These are phyloP conservation scores for Hibiscus syriacus DNA, from an alignment of 345 rosid genomes.

Conservation along the genomic window DNA sequence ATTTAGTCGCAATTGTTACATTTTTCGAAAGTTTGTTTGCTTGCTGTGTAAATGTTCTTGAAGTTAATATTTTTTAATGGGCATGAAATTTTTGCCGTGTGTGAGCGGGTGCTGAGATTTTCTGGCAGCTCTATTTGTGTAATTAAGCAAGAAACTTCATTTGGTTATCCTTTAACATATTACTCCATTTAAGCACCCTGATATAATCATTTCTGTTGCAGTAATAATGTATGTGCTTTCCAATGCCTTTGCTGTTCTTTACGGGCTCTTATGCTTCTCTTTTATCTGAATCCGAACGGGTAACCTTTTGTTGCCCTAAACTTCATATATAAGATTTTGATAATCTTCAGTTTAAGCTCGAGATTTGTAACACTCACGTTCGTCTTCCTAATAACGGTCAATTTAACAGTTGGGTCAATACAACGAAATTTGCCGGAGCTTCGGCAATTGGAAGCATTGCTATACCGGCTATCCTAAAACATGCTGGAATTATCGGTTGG, in stretches of 20 bases:
- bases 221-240: slow-evolving; percentile 86
- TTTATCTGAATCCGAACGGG: slow-evolving; percentile 57
- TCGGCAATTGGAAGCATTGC: slow-evolving; percentile 92
- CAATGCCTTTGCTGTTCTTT: slow-evolving; percentile 89
- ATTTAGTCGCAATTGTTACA: not conserved
- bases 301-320: slow-evolving; percentile 7
- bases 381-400: slow-evolving; percentile 16
- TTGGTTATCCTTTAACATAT: not conserved
- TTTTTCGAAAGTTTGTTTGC: not conserved
- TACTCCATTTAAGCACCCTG: slow-evolving; percentile 1
- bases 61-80: not conserved
- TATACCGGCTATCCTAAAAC: slow-evolving; percentile 84
- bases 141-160: not conserved
- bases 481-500: slow-evolving; percentile 94
- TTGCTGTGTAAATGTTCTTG: not conserved
- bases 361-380: not conserved
- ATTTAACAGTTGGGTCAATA: slow-evolving; percentile 66
- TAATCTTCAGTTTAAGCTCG: not conserved
- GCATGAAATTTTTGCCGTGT: not conserved
- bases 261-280: slow-evolving; percentile 65
- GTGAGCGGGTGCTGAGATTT: not conserved
- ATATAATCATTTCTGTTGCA: slow-evolving; percentile 28
- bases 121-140: not conserved
- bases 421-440: slow-evolving; percentile 89
- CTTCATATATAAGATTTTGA: not conserved